Evolutionary conservation across 2,329 filamentous ascomycete genomes (phyloP).

Genomic region (Botrytis elliptica): DNA sequence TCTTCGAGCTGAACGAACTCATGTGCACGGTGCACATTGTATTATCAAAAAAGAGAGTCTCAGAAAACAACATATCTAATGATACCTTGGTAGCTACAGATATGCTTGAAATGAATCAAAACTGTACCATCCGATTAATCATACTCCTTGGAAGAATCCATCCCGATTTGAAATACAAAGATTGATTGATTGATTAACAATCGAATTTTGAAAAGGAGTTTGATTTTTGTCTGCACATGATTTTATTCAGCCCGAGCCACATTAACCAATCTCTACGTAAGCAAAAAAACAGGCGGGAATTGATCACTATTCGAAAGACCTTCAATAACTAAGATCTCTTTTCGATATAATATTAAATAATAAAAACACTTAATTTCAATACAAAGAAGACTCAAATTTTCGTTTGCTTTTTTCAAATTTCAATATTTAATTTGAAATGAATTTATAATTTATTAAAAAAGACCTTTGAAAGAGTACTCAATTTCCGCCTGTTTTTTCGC

Average conservation of each 20-base stretch:
- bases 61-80: neutral
- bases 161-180: neutral
- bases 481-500: too few species aligned
- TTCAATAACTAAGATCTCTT: too few species aligned
- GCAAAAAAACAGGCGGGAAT: too few species aligned
- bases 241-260: neutral
- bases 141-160: accelerated
- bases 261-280: too few species aligned
- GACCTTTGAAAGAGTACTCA: too few species aligned
- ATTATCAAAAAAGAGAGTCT: neutral
- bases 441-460: too few species aligned
- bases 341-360: too few species aligned
- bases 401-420: too few species aligned
- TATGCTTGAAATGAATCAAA: neutral
- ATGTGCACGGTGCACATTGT: neutral
- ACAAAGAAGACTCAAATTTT: too few species aligned
- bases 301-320: too few species aligned
- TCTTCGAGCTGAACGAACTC: neutral
- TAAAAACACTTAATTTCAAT: too few species aligned
- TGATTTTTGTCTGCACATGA: neutral
- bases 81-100: neutral
- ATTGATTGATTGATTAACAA: neutral
- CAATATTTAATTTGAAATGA: too few species aligned
- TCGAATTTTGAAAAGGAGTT: neutral
- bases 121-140: neutral